Conservation (phyloP, 257 asterid genomes). For the Euphrasia confusa region DNA sequence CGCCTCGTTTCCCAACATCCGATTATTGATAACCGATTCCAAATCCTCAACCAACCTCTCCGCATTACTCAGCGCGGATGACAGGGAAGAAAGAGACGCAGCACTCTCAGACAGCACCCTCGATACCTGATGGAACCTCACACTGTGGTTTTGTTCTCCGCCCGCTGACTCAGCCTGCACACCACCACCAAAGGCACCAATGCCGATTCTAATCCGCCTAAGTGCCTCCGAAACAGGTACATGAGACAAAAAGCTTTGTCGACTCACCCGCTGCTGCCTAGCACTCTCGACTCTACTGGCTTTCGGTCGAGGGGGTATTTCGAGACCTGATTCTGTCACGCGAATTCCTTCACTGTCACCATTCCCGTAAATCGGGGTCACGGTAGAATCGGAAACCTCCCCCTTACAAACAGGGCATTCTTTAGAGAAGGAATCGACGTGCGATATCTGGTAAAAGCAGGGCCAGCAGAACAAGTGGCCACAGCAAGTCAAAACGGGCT, state of each 20-base stretch:
- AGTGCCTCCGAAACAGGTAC: conserved; percentile 50
- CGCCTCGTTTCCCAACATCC: background rate
- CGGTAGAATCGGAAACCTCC: background rate
- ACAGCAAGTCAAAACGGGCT: conserved; percentile 65
- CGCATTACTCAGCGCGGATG: conserved; percentile 56
- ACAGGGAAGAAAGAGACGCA: conserved; percentile 54
- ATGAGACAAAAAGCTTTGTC: conserved; percentile 34
- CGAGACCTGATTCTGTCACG: conserved; percentile 36
- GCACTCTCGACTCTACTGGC: conserved; percentile 57
- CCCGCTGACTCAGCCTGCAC: background rate
- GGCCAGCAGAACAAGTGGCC: conserved; percentile 82
- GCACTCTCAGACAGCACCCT: conserved; percentile 57
- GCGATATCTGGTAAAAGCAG: conserved; percentile 58
- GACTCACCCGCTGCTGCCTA: conserved; percentile 43
- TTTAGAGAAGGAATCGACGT: conserved; percentile 47
- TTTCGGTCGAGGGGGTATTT: conserved; percentile 68
- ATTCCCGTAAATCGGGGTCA: conserved; percentile 44
- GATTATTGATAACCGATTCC: conserved; percentile 43
- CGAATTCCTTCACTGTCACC: conserved; percentile 29
- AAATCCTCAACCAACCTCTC: conserved; percentile 62
- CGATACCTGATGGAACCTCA: conserved; percentile 55
- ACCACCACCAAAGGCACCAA: conserved; percentile 29
- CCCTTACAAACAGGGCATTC: conserved; percentile 69
- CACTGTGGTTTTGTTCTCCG: conserved; percentile 25
- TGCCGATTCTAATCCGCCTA: conserved; percentile 42